phyloP scores from a whole-genome alignment of 768 basidiomycete species.

The Lyophyllum shimeji region DNA sequence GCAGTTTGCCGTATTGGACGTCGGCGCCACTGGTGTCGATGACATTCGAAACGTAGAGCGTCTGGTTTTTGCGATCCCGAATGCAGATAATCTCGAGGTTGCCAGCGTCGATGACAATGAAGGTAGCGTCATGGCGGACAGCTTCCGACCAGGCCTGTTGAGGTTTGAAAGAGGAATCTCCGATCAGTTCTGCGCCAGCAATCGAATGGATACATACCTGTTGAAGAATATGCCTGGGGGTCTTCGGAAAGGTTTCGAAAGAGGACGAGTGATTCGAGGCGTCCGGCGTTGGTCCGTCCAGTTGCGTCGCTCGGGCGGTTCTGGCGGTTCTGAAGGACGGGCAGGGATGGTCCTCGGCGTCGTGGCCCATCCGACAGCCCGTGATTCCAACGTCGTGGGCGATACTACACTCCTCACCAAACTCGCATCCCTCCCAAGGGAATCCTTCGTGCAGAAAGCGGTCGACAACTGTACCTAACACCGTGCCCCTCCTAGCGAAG shows the following conservation, averaged over 20 bases:
- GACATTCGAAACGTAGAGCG: slow-evolving; percentile 12
- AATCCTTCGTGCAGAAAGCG: neutral
- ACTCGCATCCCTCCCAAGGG: slow-evolving; percentile 10
- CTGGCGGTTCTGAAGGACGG: slow-evolving; percentile 7
- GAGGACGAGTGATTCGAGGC: too few relatives aligned
- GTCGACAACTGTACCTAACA: neutral
- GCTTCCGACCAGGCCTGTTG: slow-evolving; percentile 18
- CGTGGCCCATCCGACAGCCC: slow-evolving; percentile 8
- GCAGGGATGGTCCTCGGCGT: neutral
- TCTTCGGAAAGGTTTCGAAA: too few relatives aligned
- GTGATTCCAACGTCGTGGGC: slow-evolving; percentile 3
- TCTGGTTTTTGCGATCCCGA: slow-evolving; percentile 9
- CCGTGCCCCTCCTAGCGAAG: too few relatives aligned
- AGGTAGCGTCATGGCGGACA: slow-evolving; percentile 16
- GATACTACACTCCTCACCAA: neutral
- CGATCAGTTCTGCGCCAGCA: too few relatives aligned
- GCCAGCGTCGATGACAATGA: slow-evolving; percentile 16
- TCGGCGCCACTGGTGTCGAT: slow-evolving; percentile 1
- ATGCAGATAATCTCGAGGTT: slow-evolving; percentile 18
- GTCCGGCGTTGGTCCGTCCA: too few relatives aligned
- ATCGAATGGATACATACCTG: neutral
- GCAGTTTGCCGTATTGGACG: slow-evolving; percentile 17
- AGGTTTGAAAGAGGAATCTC: too few relatives aligned
- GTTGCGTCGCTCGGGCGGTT: too few relatives aligned
- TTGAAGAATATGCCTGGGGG: neutral